A percentile compares a stretch with the other conserved stretches of the same genome.
These are phyloP conservation scores for Camptophora hylomeconis DNA, from an alignment of 2,329 filamentous ascomycete species.

Conservation along the genomic window DNA sequence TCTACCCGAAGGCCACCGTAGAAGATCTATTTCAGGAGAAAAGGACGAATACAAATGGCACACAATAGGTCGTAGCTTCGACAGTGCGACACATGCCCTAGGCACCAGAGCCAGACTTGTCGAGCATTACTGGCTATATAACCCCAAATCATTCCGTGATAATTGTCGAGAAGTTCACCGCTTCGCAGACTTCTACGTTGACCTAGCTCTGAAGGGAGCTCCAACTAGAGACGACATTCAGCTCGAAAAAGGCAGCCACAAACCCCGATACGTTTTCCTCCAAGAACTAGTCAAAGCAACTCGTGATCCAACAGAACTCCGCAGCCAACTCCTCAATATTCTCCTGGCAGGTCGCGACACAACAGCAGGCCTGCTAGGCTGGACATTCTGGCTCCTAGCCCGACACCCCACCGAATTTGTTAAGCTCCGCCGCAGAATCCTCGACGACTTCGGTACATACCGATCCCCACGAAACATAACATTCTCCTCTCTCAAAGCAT, in stretches of 20 bases:
- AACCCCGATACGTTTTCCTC: conserved; percentile 12
- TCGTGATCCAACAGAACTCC: conserved; percentile 15
- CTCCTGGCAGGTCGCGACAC: conserved; percentile 25
- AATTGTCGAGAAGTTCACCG: conserved; percentile 30
- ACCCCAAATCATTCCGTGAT: conserved; percentile 27
- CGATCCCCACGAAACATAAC: conserved; percentile 7
- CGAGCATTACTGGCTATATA: conserved; percentile 26
- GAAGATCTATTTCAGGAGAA: too few relatives aligned
- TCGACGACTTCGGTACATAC: conserved; percentile 6
- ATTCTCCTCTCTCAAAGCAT: conserved; percentile 10
- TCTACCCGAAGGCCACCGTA: conserved; percentile 30
- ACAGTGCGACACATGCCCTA: conserved; percentile 19
- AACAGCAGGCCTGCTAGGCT: conserved; percentile 22
- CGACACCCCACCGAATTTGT: conserved; percentile 21
- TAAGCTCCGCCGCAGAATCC: conserved; percentile 26
- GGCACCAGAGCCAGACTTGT: conserved; percentile 20
- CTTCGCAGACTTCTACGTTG: conserved; percentile 38
- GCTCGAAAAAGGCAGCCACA: conserved; percentile 1
- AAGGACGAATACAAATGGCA: conserved; percentile 60
- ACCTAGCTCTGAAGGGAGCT: conserved; percentile 25
- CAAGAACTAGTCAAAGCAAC: conserved; percentile 11
- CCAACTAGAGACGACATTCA: conserved; percentile 19
- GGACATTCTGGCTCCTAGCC: conserved; percentile 20
- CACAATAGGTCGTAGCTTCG: conserved; percentile 35
- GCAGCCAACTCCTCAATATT: conserved; percentile 22